These are phyloP conservation scores for Euptelea pleiosperma DNA, from an alignment of 164 flowering plant species.

Conservation along the genomic window DNA sequence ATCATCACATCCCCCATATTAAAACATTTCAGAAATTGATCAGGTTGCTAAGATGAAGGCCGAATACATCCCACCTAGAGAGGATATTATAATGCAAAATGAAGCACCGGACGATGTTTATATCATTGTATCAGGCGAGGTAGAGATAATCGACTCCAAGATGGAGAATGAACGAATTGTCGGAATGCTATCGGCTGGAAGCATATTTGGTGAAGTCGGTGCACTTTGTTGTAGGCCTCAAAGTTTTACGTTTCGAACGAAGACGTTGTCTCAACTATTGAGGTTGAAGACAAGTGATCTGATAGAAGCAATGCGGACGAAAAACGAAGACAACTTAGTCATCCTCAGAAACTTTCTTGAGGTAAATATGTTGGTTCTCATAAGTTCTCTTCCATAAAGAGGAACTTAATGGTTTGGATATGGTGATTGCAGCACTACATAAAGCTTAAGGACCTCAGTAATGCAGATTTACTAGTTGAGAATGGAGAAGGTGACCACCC, in stretches of 20 bases:
- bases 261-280: conserved; percentile 69
- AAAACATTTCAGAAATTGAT: background rate
- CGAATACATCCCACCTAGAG: conserved; percentile 87
- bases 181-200: conserved; percentile 50
- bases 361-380: too few species aligned
- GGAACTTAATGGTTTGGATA: too few species aligned
- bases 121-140: conserved; percentile 79
- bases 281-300: conserved; percentile 57
- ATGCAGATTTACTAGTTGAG: conserved; percentile 45
- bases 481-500: conserved; percentile 40
- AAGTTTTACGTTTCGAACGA: conserved; percentile 62
- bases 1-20: background rate
- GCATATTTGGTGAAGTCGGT: conserved; percentile 85
- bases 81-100: conserved; percentile 80
- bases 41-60: conserved; percentile 90
- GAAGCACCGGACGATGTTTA: conserved; percentile 82
- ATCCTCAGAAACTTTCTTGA: conserved; percentile 74
- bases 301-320: conserved; percentile 61
- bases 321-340: conserved; percentile 48
- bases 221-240: conserved; percentile 78
- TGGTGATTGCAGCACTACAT: conserved; percentile 55
- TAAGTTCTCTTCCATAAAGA: too few species aligned
- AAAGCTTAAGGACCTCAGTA: conserved; percentile 42
- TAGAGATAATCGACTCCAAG: conserved; percentile 57
- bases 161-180: conserved; percentile 48